Evolutionary conservation across 2,329 filamentous ascomycete species (phyloP).

Genomic region (Botryotinia convoluta): DNA sequence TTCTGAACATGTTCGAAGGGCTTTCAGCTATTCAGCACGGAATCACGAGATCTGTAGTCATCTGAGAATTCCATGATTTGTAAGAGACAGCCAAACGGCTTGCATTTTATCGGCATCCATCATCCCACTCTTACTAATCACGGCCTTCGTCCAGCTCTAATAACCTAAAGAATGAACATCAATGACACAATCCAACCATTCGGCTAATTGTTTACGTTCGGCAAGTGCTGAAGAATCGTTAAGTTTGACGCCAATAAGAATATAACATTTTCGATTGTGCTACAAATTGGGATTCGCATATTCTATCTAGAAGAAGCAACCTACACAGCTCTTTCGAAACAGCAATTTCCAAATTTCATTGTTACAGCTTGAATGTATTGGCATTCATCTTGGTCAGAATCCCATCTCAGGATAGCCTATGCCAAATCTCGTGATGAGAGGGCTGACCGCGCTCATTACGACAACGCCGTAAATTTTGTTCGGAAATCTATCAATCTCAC

Average conservation of each 20-base stretch:
- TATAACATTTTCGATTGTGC: background rate
- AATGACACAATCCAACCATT: background rate
- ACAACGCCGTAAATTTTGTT: background rate
- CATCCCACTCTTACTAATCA: background rate
- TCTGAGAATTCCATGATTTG: background rate
- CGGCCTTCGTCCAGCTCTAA: background rate
- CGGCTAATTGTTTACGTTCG: background rate
- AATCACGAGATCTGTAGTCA: background rate
- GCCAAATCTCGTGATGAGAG: background rate
- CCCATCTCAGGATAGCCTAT: background rate
- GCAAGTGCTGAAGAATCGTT: background rate
- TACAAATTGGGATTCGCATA: no score
- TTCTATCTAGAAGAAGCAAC: no score
- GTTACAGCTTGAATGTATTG: background rate
- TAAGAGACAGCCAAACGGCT: background rate
- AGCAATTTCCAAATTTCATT: fast-evolving
- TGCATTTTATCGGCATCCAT: background rate
- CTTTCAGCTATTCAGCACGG: background rate
- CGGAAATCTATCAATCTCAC: background rate
- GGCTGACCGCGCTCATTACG: background rate
- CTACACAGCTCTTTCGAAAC: background rate
- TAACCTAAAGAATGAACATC: background rate
- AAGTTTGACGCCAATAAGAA: no score
- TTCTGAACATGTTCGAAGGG: background rate
- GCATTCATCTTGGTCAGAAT: background rate